Evolutionary conservation across 495 filamentous ascomycete genomes (phyloP), one percentile per base, ranked within the genome.

Genomic region (Baudoinia panamericana): DNA sequence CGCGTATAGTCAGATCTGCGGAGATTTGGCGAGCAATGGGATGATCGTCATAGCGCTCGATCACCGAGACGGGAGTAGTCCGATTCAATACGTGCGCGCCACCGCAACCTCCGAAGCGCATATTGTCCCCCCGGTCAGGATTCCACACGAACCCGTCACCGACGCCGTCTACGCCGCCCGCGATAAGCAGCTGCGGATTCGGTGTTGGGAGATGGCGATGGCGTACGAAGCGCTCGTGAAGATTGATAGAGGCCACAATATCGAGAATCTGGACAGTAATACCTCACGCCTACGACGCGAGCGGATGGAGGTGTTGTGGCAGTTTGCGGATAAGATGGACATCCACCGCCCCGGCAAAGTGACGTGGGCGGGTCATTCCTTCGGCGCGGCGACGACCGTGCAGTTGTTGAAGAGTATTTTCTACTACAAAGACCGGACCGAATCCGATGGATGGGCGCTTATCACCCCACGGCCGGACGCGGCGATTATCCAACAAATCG

Each of bases 11-110:
- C 70, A 84, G 51, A 45, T 86, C 8, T 69, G 65, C 16, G 77
- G 78, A 5, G 79, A 78, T 0, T 52, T 88, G 17, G 78, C 82
- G 1, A 80, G 76, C 6, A 69, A 85, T 52, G 83, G 83, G 13
- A 62, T 84, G 8, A 71, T 86, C 6, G 83, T 87, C 1, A 57
- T 84, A 24, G 80, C 79, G 12, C 70, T 78, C 0, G 83, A 88
- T 39, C 82, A 87, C 50, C 63, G 83, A 19, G 82, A 88, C 49
- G 79, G 79, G 21, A 81, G 72, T 45, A 68, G 73, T 2, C 75
- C 80, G 2, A 66, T 83, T 21, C 70, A 77, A 0, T 71, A 73
- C 41, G 61, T 88, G 30, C 57, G 61, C 28, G 53, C 51, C 35
- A 60, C 56, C 27, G 41, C 39, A 29, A 44, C 47, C 33, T 43